A percentile compares a stretch with the other conserved stretches of the same genome.
phyloP scores from a whole-genome alignment of 371 early-diverging fungal genomes.

The Mortierella sp. region DNA sequence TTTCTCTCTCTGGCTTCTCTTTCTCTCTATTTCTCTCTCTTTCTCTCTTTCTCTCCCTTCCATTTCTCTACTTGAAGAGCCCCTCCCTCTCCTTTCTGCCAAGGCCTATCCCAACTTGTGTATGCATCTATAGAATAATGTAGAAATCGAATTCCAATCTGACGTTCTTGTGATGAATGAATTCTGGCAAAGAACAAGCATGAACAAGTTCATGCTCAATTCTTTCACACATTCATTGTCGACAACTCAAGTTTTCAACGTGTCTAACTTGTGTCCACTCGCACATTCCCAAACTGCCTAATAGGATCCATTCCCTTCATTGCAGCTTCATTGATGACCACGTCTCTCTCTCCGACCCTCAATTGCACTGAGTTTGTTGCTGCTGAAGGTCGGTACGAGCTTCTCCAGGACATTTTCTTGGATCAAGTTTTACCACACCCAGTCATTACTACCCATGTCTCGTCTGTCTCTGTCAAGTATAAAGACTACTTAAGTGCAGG shows the following conservation, averaged over 20 bases:
- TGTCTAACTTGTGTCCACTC: not conserved
- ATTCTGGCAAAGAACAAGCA: too few species aligned
- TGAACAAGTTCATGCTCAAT: too few species aligned
- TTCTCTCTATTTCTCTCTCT: not conserved
- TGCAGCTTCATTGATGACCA: constrained; percentile 28
- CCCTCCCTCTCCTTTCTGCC: not conserved
- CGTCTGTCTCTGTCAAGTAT: constrained; percentile 72
- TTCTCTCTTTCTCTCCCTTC: not conserved
- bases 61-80: not conserved
- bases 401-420: constrained; percentile 65
- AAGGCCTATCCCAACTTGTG: not conserved
- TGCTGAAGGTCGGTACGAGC: constrained; percentile 68
- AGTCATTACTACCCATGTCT: constrained; percentile 66
- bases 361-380: constrained; percentile 61
- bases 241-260: too few species aligned
- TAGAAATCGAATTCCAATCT: too few species aligned
- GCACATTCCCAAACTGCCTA: not conserved
- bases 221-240: too few species aligned
- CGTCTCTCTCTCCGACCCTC: constrained; percentile 44
- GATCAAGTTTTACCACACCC: constrained; percentile 64
- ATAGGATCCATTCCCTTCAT: constrained; percentile 4
- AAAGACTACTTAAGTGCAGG: constrained; percentile 58
- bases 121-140: not conserved
- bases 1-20: not conserved
- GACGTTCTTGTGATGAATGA: too few species aligned